Conservation (phyloP, 768 basidiomycete genomes). For the Brasilioporus rufonigricans region DNA sequence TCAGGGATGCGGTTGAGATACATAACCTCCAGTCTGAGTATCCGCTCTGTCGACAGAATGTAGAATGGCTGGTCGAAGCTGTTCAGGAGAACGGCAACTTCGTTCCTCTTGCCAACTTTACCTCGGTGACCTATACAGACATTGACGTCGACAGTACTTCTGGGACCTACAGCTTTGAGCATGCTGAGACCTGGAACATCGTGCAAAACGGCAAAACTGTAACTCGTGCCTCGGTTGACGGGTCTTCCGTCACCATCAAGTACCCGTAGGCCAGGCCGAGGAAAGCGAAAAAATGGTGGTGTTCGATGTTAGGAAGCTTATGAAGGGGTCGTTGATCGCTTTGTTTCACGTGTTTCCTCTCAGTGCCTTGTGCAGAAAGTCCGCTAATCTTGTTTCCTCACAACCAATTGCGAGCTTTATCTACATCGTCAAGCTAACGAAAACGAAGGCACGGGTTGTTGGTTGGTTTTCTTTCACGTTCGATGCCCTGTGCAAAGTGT, state of each 20-base stretch:
- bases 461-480: too few species aligned
- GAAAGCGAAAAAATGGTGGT: background rate
- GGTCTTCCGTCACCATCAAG: background rate
- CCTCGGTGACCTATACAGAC: background rate
- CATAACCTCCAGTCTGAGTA: background rate
- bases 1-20: background rate
- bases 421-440: too few species aligned
- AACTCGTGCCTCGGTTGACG: background rate
- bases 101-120: conserved; percentile 3
- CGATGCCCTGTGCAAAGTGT: too few species aligned
- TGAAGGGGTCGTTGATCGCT: background rate
- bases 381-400: too few species aligned
- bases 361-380: background rate
- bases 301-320: background rate
- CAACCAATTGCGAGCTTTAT: too few species aligned
- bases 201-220: background rate
- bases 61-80: conserved; percentile 13
- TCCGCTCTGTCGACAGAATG: conserved; percentile 4
- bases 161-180: background rate
- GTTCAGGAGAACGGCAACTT: background rate
- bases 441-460: too few species aligned
- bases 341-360: background rate
- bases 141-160: background rate
- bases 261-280: background rate
- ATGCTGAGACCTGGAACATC: background rate